Evolutionary conservation across 148 eudicot species (phyloP).

Genomic region (Vaccinium corymbosum): DNA sequence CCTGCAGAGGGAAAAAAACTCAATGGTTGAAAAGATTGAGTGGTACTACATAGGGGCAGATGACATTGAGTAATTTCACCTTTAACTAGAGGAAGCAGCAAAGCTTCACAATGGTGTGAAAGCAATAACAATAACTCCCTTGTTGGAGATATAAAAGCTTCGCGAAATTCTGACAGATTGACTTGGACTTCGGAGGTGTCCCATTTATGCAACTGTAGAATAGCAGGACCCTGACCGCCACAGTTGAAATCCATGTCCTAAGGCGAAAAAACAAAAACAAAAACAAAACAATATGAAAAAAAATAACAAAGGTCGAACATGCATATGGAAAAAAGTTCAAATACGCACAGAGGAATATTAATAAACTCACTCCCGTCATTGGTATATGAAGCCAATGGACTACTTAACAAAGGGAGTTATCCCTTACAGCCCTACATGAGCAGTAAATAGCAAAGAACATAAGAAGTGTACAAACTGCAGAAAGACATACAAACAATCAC

Average conservation of each 20-base stretch:
- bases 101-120: conserved; percentile 60
- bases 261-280: background rate
- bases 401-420: background rate
- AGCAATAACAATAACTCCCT: conserved; percentile 63
- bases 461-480: background rate
- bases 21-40: background rate
- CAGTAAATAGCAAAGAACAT: conserved; percentile 4
- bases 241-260: conserved; percentile 18
- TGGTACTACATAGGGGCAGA: background rate
- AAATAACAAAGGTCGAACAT: background rate
- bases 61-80: conserved; percentile 32
- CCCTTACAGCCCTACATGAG: background rate
- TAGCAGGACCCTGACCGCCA: conserved; percentile 48
- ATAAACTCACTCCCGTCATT: background rate
- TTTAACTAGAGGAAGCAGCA: conserved; percentile 62
- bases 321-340: background rate
- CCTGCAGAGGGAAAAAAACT: conserved; percentile 32
- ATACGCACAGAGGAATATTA: background rate
- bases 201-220: conserved; percentile 85
- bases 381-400: background rate
- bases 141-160: conserved; percentile 87
- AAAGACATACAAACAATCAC: background rate
- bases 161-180: conserved; percentile 55
- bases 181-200: conserved; percentile 41
- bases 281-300: background rate